Evolutionary conservation across 345 rosid genomes (phyloP).

Genomic region (Xanthoceras sorbifolium): DNA sequence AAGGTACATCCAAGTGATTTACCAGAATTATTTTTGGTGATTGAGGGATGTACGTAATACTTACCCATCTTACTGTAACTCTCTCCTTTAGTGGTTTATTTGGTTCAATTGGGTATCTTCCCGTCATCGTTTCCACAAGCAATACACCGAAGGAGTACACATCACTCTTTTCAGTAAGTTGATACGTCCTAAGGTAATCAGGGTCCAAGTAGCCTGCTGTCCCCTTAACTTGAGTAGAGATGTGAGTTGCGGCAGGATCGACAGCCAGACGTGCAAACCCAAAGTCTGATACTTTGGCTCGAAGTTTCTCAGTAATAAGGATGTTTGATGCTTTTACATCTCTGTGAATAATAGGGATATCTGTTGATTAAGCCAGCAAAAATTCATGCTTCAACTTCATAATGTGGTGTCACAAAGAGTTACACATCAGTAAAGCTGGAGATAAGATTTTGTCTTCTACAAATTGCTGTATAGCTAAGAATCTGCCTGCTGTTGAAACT

Average conservation of each 20-base stretch:
- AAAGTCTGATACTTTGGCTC: slow-evolving; percentile 93
- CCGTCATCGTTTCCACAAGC: slow-evolving; percentile 72
- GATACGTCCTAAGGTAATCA: slow-evolving; percentile 75
- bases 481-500: background rate
- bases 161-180: slow-evolving; percentile 79
- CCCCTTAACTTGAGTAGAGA: slow-evolving; percentile 85
- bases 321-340: slow-evolving; percentile 87
- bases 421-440: background rate
- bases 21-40: background rate
- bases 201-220: slow-evolving; percentile 83
- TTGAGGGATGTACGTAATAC: slow-evolving; percentile 10
- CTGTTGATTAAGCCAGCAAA: slow-evolving; percentile 42
- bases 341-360: slow-evolving; percentile 86
- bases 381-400: slow-evolving; percentile 19
- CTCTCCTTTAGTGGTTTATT: slow-evolving; percentile 50
- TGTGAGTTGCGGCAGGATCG: slow-evolving; percentile 61
- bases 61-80: slow-evolving; percentile 72
- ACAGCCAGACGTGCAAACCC: slow-evolving; percentile 73
- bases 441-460: background rate
- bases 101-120: slow-evolving; percentile 72
- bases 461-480: background rate
- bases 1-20: background rate
- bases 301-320: slow-evolving; percentile 70
- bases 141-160: slow-evolving; percentile 87
- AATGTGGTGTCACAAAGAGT: slow-evolving; percentile 4